Evolutionary conservation across 139 green algal species (phyloP).

Genomic region (Chlamydomonas urium): DNA sequence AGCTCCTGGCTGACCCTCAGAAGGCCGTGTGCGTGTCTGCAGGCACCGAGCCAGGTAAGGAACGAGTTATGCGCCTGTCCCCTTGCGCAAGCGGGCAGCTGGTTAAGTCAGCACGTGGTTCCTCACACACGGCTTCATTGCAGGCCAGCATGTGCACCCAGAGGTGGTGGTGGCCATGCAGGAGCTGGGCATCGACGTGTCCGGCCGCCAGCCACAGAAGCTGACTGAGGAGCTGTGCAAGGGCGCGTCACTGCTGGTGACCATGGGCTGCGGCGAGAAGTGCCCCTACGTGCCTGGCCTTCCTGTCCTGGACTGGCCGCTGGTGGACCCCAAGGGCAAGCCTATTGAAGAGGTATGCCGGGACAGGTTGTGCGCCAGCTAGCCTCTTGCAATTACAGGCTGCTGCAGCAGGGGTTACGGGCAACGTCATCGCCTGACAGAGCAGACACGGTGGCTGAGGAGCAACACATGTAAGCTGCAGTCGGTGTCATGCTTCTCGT

Average conservation of each 20-base stretch:
- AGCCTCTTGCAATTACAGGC: no score
- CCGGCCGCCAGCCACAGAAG: not conserved
- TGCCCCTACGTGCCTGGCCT: not conserved
- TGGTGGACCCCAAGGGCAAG: slow-evolving; percentile 7
- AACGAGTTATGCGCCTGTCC: no score
- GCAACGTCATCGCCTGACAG: no score
- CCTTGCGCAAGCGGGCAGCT: no score
- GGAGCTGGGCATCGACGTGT: slow-evolving; percentile 3
- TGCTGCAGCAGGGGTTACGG: no score
- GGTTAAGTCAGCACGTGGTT: no score
- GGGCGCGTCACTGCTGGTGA: not conserved
- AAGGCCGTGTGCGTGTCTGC: slow-evolving; percentile 10
- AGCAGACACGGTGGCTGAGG: not conserved
- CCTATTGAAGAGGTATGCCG: not conserved
- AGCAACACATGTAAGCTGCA: not conserved
- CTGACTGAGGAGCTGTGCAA: not conserved
- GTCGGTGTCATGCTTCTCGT: not conserved
- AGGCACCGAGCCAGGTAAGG: slow-evolving; percentile 9
- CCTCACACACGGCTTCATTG: no score
- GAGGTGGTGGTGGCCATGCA: slow-evolving; percentile 7
- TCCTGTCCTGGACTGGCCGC: not conserved
- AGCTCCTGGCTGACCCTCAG: slow-evolving; percentile 6
- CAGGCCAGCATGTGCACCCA: slow-evolving; percentile 19
- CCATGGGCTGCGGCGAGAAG: slow-evolving; percentile 8
- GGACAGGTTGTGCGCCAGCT: no score